These are phyloP conservation scores for Candida ponderosae DNA, from an alignment of 805 yeast species.

Conservation along the genomic window DNA sequence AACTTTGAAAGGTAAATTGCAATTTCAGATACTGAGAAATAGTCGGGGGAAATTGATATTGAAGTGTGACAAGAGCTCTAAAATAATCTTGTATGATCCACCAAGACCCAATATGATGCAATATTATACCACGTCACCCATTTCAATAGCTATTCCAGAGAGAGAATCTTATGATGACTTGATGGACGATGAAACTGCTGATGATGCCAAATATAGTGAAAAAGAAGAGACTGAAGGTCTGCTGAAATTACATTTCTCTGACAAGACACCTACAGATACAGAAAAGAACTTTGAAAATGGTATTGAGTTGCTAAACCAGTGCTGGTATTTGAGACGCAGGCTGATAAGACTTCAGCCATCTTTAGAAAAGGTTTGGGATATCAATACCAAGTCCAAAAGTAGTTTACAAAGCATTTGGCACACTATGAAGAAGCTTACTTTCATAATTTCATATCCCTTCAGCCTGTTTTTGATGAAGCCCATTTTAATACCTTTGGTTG, in stretches of 20 bases:
- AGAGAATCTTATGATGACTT: conserved; percentile 5
- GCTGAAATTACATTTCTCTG: conserved; percentile 2
- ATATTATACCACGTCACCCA: conserved; percentile 69
- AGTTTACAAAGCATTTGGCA: neutral
- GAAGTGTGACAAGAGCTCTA: conserved; percentile 7
- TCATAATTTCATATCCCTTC: neutral
- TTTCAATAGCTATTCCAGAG: conserved; percentile 45
- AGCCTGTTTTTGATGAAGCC: conserved; percentile 9
- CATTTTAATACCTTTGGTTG: neutral
- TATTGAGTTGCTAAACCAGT: conserved; percentile 11
- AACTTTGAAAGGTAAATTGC: neutral
- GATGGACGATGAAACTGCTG: neutral
- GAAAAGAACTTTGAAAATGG: conserved; percentile 6
- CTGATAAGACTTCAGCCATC: conserved; percentile 7
- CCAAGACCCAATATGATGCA: conserved; percentile 70
- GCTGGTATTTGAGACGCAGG: conserved; percentile 11
- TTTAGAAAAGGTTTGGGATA: conserved; percentile 9
- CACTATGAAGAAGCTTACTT: neutral
- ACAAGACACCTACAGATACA: conserved; percentile 1
- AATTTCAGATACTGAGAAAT: conserved; percentile 1
- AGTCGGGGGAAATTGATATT: conserved; percentile 6
- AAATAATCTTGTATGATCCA: conserved; percentile 52
- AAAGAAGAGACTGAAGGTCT: too few species aligned
- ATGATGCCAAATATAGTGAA: neutral
- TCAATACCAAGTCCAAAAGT: neutral